phyloP scores from a whole-genome alignment of 257 asterid genomes.

The Nicotiana benthamiana region DNA sequence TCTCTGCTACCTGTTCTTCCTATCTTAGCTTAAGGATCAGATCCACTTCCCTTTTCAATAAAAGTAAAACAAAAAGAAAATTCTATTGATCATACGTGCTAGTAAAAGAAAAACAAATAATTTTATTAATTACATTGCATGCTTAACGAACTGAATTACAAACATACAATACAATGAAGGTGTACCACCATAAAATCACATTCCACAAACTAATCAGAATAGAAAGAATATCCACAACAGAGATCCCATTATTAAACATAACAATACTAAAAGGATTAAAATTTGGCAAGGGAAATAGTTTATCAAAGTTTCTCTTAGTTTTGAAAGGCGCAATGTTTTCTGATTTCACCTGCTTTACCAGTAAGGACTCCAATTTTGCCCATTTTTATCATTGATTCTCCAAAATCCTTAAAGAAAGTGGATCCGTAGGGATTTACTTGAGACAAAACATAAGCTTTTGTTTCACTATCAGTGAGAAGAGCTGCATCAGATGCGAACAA shows the following conservation, averaged over 20 bases:
- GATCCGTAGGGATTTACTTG: background rate
- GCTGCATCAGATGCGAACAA: constrained; percentile 8
- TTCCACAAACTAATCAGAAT: no score
- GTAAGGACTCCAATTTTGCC: background rate
- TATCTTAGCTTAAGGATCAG: no score
- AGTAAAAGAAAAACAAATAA: no score
- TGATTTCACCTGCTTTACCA: background rate
- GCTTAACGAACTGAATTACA: no score
- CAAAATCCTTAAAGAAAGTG: constrained; percentile 4
- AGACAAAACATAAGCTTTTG: background rate
- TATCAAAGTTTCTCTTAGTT: background rate
- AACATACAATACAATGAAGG: no score
- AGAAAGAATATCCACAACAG: background rate
- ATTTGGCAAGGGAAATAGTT: background rate
- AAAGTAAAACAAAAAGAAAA: no score
- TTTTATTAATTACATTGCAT: no score
- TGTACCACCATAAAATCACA: no score
- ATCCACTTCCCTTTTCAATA: no score
- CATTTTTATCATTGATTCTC: background rate
- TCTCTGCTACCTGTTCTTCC: no score
- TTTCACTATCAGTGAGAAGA: background rate
- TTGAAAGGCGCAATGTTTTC: background rate
- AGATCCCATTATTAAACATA: background rate
- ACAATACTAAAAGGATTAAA: background rate
- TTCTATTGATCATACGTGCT: no score